Percentiles rank a stretch among this genome's conserved stretches.
phyloP scores from a whole-genome alignment of 306 rosid species.

The Psophocarpus tetragonolobus region DNA sequence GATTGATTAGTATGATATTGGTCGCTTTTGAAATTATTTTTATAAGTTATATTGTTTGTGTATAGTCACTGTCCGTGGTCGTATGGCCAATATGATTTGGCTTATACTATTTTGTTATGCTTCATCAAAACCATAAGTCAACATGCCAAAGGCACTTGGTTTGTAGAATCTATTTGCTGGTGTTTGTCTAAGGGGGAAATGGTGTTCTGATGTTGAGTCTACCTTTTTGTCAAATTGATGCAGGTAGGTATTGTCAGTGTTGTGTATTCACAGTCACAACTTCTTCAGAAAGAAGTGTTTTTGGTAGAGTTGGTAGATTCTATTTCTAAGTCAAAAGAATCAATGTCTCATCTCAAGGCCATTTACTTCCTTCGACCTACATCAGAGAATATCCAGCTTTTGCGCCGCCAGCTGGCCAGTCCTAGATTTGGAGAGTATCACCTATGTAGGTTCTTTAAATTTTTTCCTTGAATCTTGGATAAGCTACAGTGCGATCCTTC shows the following conservation, averaged over 20 bases:
- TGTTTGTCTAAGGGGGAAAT: constrained; percentile 4
- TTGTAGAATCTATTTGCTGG: not conserved
- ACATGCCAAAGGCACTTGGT: not conserved
- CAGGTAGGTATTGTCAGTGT: constrained; percentile 93
- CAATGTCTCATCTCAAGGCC: constrained; percentile 97
- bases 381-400: constrained; percentile 71
- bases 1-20: not conserved
- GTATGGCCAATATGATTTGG: constrained; percentile 2
- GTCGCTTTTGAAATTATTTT: not conserved
- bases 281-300: constrained; percentile 90
- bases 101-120: constrained; percentile 20
- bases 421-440: constrained; percentile 98
- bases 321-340: constrained; percentile 74
- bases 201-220: constrained; percentile 13
- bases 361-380: constrained; percentile 87
- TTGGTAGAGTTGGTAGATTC: constrained; percentile 88
- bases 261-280: constrained; percentile 90
- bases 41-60: not conserved
- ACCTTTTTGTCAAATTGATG: constrained; percentile 29
- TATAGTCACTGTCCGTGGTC: not conserved
- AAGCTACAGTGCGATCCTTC: not conserved
- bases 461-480: constrained; percentile 15
- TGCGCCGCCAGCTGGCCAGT: constrained; percentile 77
- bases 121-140: constrained; percentile 9
- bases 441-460: constrained; percentile 63